These are phyloP conservation scores for Mycena sanguinolenta DNA, from an alignment of 768 basidiomycete genomes.

Conservation along the genomic window DNA sequence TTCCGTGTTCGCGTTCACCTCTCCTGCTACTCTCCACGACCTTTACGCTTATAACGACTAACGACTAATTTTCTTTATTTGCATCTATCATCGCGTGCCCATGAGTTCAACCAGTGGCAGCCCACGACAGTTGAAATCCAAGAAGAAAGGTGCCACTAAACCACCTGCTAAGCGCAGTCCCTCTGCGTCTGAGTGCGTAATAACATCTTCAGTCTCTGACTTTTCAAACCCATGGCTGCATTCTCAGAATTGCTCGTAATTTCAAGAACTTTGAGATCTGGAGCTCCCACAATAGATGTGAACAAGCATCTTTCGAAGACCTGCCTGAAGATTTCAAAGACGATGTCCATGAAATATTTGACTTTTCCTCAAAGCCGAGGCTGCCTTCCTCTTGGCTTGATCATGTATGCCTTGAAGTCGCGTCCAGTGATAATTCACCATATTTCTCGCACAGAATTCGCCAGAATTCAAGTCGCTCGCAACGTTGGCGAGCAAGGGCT, in stretches of 20 bases:
- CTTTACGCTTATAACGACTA: constrained; percentile 16
- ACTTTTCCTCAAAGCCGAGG: constrained; percentile 11
- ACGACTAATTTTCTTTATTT: background rate
- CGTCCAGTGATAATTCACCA: background rate
- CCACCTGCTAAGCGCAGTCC: constrained; percentile 47
- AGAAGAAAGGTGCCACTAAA: constrained; percentile 27
- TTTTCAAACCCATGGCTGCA: constrained; percentile 9
- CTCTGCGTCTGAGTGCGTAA: constrained; percentile 63
- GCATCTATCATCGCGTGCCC: background rate
- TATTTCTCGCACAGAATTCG: constrained; percentile 40
- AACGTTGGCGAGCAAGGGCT: constrained; percentile 39
- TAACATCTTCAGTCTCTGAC: background rate
- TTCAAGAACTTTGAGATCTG: constrained; percentile 64
- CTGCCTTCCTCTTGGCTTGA: constrained; percentile 60
- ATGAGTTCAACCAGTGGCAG: constrained; percentile 35
- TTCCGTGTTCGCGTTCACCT: background rate
- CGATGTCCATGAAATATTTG: constrained; percentile 52
- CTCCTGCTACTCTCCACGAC: constrained; percentile 17
- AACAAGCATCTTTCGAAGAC: constrained; percentile 63
- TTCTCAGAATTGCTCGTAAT: constrained; percentile 62
- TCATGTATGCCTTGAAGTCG: constrained; percentile 44
- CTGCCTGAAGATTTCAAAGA: constrained; percentile 50
- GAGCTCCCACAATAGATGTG: constrained; percentile 62
- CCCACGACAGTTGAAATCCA: constrained; percentile 27
- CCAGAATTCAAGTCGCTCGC: constrained; percentile 43